Conservation (phyloP, 768 basidiomycete genomes). For the Tylopilus intermedius region DNA sequence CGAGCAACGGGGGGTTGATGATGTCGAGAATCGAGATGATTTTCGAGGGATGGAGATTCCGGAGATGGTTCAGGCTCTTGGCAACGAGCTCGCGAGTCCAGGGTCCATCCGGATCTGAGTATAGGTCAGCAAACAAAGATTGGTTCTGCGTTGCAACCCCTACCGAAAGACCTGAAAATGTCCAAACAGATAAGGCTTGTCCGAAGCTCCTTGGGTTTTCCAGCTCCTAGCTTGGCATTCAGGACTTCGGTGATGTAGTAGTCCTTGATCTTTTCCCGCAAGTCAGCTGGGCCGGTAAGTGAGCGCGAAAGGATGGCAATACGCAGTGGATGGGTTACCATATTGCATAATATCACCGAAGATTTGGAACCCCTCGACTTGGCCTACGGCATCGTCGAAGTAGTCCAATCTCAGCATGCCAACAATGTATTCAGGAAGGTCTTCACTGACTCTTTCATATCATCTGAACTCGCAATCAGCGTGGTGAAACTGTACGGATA, state of each 20-base stretch:
- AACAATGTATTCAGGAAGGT: slow-evolving; percentile 18
- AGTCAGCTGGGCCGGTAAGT: too few species aligned
- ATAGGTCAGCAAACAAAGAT: too few species aligned
- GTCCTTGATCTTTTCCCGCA: too few species aligned
- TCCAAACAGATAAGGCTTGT: too few species aligned
- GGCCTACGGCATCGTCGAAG: slow-evolving; percentile 23
- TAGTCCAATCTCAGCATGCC: slow-evolving; percentile 21
- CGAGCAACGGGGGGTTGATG: slow-evolving; percentile 72
- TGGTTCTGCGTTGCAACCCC: too few species aligned
- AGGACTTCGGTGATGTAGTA: too few species aligned
- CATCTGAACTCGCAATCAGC: neutral
- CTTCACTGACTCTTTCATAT: slow-evolving; percentile 6
- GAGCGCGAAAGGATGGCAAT: too few species aligned
- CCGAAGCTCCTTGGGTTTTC: too few species aligned
- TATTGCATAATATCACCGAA: slow-evolving; percentile 17
- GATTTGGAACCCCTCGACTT: slow-evolving; percentile 23
- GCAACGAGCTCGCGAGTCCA: slow-evolving; percentile 13
- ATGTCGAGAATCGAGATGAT: slow-evolving; percentile 91
- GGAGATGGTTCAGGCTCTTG: slow-evolving; percentile 7
- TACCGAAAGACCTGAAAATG: too few species aligned
- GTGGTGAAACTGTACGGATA: neutral
- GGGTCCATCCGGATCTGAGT: neutral
- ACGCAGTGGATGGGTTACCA: too few species aligned
- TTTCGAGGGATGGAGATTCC: neutral
- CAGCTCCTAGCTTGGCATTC: too few species aligned